phyloP scores from a whole-genome alignment of 177 flowering plant species.

The Vitis hybrid region DNA sequence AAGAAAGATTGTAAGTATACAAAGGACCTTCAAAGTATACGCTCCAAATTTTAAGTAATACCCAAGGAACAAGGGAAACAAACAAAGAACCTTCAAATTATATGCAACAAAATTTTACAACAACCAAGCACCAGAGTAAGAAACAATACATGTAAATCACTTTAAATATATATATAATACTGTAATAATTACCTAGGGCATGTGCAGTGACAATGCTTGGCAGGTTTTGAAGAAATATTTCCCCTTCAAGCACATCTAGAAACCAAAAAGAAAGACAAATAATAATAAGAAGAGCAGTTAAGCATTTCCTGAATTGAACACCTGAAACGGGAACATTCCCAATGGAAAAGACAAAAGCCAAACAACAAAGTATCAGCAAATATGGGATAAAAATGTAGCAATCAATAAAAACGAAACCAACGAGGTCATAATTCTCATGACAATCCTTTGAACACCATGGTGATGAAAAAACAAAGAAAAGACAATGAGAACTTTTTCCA shows the following conservation, averaged over 20 bases:
- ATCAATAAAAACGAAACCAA: too few species aligned
- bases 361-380: too few species aligned
- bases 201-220: slow-evolving; percentile 95
- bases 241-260: slow-evolving; percentile 90
- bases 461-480: not conserved
- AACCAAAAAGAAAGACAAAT: slow-evolving; percentile 7
- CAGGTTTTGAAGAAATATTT: slow-evolving; percentile 96
- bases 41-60: not conserved
- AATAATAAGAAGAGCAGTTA: not conserved
- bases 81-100: not conserved
- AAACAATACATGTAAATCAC: not conserved
- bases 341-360: too few species aligned
- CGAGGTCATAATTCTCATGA: too few species aligned
- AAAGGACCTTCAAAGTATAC: too few species aligned
- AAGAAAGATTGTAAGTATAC: too few species aligned
- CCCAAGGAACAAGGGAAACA: not conserved
- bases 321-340: too few species aligned
- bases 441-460: too few species aligned
- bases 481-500: not conserved
- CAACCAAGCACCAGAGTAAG: not conserved
- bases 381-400: too few species aligned
- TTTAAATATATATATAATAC: not conserved
- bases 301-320: not conserved
- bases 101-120: not conserved
- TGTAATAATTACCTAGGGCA: slow-evolving; percentile 62